A percentile compares a stretch with the other conserved stretches of the same genome.
These are phyloP conservation scores for Acidomyces sp. DNA, from an alignment of 495 filamentous ascomycete species.

Conservation along the genomic window DNA sequence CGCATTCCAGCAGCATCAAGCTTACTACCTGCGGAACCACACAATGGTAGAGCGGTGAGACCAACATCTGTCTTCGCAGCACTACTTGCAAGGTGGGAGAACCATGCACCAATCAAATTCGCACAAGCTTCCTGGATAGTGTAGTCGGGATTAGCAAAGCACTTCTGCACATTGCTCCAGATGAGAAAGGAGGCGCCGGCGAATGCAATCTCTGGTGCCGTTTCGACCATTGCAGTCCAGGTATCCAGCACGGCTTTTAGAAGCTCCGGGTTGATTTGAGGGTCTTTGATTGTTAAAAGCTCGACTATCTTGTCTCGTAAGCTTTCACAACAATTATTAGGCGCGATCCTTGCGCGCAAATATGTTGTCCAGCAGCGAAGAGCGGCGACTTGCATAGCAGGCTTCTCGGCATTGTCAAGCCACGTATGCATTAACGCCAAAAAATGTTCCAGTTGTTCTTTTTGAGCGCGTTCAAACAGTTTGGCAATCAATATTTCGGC, in stretches of 20 bases:
- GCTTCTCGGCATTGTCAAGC: slow-evolving; percentile 58
- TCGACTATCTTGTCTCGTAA: slow-evolving; percentile 19
- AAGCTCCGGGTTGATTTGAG: slow-evolving; percentile 33
- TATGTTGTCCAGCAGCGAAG: slow-evolving; percentile 72
- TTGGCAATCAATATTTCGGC: slow-evolving; percentile 66
- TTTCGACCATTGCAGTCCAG: slow-evolving; percentile 37
- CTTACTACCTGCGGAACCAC: slow-evolving; percentile 55
- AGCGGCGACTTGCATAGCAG: slow-evolving; percentile 54
- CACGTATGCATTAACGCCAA: slow-evolving; percentile 58
- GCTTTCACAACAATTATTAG: slow-evolving; percentile 46
- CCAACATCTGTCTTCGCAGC: slow-evolving; percentile 35
- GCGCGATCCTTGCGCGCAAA: slow-evolving; percentile 53
- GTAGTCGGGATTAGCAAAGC: slow-evolving; percentile 57
- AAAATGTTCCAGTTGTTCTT: slow-evolving; percentile 55
- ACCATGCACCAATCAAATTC: slow-evolving; percentile 59
- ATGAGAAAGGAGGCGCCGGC: slow-evolving; percentile 40
- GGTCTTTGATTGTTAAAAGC: slow-evolving; percentile 4
- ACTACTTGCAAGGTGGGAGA: slow-evolving; percentile 61
- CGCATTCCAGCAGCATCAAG: slow-evolving; percentile 53
- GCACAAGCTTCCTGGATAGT: slow-evolving; percentile 67
- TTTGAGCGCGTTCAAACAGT: slow-evolving; percentile 65
- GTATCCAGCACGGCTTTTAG: slow-evolving; percentile 61
- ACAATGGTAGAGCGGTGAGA: slow-evolving; percentile 45
- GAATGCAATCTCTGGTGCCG: slow-evolving; percentile 48
- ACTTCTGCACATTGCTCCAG: slow-evolving; percentile 53